Percentiles rank a stretch among this genome's conserved stretches.
These are phyloP conservation scores for Phytophthora sp. DNA, from an alignment of 352 stramenopile species.

Conservation along the genomic window DNA sequence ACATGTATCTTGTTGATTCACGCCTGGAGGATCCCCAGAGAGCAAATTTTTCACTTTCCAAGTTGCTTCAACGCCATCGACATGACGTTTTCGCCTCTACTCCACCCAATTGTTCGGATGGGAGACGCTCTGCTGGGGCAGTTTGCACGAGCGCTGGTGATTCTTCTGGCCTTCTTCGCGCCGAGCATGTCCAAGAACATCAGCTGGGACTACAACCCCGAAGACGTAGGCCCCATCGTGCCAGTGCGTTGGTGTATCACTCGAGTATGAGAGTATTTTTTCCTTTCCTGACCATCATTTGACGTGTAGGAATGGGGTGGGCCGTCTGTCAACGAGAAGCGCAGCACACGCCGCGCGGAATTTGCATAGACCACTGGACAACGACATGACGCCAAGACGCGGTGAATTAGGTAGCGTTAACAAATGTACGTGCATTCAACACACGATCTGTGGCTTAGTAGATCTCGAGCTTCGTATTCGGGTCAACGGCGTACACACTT, in stretches of 20 bases:
- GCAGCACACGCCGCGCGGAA: constrained; percentile 10
- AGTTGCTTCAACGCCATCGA: neutral
- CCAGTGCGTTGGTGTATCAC: constrained; percentile 34
- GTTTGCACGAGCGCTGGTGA: constrained; percentile 12
- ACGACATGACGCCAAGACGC: neutral
- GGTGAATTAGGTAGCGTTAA: neutral
- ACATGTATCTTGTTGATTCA: constrained; percentile 16
- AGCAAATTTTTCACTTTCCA: constrained; percentile 1
- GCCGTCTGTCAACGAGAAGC: constrained; percentile 49
- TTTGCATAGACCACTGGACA: constrained; percentile 5
- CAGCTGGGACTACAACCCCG: constrained; percentile 25
- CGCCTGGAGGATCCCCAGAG: neutral
- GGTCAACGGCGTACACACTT: constrained; percentile 72
- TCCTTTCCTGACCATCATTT: neutral
- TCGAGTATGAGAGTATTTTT: neutral
- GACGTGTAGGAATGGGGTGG: constrained; percentile 64
- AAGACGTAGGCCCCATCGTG: constrained; percentile 30
- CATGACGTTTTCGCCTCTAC: neutral
- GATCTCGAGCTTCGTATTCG: constrained; percentile 56
- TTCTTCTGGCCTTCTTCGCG: neutral
- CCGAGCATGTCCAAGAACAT: constrained; percentile 22
- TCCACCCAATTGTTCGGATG: constrained; percentile 1
- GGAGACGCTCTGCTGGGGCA: constrained; percentile 23
- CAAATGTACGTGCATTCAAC: constrained; percentile 24
- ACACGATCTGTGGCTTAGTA: constrained; percentile 42